Conservation (phyloP, 2,329 filamentous ascomycete genomes). For the Fusarium subglutinans region DNA sequence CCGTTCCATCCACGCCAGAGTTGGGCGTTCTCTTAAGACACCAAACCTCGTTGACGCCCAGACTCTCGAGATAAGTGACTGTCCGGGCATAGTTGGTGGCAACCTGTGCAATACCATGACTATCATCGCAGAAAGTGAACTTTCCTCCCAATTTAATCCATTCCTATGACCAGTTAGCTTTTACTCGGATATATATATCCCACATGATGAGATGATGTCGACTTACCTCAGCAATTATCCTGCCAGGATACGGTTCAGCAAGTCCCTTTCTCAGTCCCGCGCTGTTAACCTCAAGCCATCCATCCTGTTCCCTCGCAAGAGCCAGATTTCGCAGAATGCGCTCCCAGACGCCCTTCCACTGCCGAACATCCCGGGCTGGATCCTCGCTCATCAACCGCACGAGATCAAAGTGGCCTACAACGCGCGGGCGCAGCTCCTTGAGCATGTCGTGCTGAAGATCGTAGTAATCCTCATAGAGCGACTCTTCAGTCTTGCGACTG, state of each 20-base stretch:
- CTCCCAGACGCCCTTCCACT: constrained; percentile 74
- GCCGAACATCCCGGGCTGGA: constrained; percentile 68
- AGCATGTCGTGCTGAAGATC: constrained; percentile 89
- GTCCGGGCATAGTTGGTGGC: constrained; percentile 83
- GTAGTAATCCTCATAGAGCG: constrained; percentile 85
- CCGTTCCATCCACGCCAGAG: constrained; percentile 41
- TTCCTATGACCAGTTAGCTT: constrained; percentile 56
- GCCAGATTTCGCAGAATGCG: constrained; percentile 78
- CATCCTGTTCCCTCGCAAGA: constrained; percentile 76
- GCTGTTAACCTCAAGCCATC: constrained; percentile 89
- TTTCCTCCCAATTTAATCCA: constrained; percentile 78
- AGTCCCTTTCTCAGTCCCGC: constrained; percentile 89
- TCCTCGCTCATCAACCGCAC: constrained; percentile 81
- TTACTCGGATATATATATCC: background rate
- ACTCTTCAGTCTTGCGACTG: constrained; percentile 66
- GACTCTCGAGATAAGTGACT: constrained; percentile 73
- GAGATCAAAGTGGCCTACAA: constrained; percentile 95
- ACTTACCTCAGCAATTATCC: constrained; percentile 77
- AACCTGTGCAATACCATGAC: constrained; percentile 87
- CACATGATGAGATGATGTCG: background rate
- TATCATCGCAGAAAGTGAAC: constrained; percentile 95
- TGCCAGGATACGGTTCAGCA: constrained; percentile 86
- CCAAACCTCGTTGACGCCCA: constrained; percentile 73
- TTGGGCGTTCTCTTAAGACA: constrained; percentile 56
- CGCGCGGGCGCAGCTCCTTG: constrained; percentile 70